phyloP scores from a whole-genome alignment of 495 filamentous ascomycete genomes.

The Podospora anserina region DNA sequence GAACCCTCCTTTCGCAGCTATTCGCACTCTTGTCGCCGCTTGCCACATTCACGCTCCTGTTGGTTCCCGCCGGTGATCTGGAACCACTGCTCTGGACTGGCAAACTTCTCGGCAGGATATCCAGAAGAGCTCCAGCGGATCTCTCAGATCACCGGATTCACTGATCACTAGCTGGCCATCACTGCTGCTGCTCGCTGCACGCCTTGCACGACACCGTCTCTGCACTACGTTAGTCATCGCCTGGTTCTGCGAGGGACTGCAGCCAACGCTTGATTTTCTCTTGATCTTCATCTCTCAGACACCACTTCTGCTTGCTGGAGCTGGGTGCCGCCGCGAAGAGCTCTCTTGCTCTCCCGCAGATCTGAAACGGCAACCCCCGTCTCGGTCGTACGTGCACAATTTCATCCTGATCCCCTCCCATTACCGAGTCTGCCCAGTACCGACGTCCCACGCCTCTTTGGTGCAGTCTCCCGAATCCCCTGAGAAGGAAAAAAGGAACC shows the following conservation, averaged over 20 bases:
- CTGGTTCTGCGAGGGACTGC: constrained; percentile 24
- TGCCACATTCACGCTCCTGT: constrained; percentile 8
- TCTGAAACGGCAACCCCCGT: constrained; percentile 34
- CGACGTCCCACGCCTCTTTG: constrained; percentile 12
- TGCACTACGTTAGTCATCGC: constrained; percentile 10
- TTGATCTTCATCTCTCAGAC: constrained; percentile 40
- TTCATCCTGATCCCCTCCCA: constrained; percentile 17
- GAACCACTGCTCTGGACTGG: constrained; percentile 16
- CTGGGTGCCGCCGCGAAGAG: constrained; percentile 16
- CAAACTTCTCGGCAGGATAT: constrained; percentile 8
- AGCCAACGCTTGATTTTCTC: constrained; percentile 39
- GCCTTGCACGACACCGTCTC: constrained; percentile 1
- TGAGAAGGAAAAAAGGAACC: background rate
- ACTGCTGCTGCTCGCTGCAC: constrained; percentile 1
- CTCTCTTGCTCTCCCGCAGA: constrained; percentile 27
- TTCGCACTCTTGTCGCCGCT: constrained; percentile 4
- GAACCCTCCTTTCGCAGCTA: constrained; percentile 7
- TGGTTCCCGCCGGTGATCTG: constrained; percentile 13
- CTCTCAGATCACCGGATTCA: constrained; percentile 18
- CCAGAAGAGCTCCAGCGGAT: constrained; percentile 11
- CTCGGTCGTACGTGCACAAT: constrained; percentile 26
- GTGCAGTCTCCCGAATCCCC: constrained; percentile 7
- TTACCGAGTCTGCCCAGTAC: constrained; percentile 14
- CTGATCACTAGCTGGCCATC: background rate
- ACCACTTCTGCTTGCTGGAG: constrained; percentile 17